These are phyloP conservation scores for Ceratocystis albifundus DNA, from an alignment of 2,329 filamentous ascomycete species.

Conservation along the genomic window DNA sequence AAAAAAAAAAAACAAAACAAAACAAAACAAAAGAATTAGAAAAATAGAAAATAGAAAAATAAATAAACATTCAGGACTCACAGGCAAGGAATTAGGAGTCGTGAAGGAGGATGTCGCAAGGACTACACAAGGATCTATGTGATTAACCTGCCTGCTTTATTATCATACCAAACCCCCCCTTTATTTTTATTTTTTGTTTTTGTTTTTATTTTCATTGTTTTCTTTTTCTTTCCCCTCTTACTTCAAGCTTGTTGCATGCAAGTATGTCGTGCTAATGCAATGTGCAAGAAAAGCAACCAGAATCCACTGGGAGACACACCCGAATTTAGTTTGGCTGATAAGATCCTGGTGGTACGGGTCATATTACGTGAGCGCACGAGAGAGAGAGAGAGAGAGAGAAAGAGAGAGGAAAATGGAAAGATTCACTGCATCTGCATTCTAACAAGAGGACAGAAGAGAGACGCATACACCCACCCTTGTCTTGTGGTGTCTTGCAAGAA, in stretches of 20 bases:
- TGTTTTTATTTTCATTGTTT: too few relatives aligned
- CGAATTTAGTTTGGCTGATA: neutral
- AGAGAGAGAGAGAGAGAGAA: neutral
- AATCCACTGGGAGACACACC: too few relatives aligned
- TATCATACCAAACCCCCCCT: neutral
- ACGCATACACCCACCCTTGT: neutral
- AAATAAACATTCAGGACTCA: too few relatives aligned
- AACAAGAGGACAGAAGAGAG: neutral
- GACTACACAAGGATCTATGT: neutral
- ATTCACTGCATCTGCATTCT: neutral
- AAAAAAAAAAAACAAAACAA: too few relatives aligned
- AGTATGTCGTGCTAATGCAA: neutral
- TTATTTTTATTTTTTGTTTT: neutral
- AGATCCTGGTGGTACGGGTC: neutral
- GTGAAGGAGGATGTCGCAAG: neutral
- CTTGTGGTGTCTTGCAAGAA: too few relatives aligned
- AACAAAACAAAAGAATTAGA: too few relatives aligned
- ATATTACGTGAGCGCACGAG: neutral
- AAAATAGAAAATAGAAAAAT: too few relatives aligned
- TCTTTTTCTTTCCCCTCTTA: neutral
- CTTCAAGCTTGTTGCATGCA: neutral
- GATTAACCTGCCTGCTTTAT: neutral
- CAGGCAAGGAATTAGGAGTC: neutral
- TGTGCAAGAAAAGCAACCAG: too few relatives aligned
- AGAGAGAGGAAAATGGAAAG: neutral